Conservation (phyloP, 495 filamentous ascomycete species). For the Hyaloscypha variabilis region DNA sequence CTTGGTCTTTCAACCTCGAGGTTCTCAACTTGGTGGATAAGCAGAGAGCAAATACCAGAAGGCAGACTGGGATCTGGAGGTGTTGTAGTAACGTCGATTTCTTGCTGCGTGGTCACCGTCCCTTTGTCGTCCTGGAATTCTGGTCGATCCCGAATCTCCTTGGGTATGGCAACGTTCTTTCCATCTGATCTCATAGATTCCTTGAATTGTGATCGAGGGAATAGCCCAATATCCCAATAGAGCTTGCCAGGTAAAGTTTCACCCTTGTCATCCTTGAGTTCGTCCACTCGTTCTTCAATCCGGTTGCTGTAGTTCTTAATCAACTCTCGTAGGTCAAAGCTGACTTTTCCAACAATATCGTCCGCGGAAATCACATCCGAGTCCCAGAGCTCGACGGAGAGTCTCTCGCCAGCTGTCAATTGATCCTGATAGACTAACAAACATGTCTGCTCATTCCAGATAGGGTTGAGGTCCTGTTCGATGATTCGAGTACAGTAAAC, state of each 20-base stretch:
- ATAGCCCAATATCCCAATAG: constrained; percentile 75
- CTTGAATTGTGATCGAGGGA: constrained; percentile 65
- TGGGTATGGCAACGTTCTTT: constrained; percentile 60
- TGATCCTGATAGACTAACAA: constrained; percentile 67
- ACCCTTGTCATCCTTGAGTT: constrained; percentile 64
- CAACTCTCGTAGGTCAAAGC: constrained; percentile 72
- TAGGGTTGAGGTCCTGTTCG: constrained; percentile 69
- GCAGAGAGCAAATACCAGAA: constrained; percentile 62
- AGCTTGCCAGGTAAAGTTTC: constrained; percentile 71
- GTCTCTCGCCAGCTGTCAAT: constrained; percentile 69
- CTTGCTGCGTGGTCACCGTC: constrained; percentile 54
- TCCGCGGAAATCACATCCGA: constrained; percentile 68
- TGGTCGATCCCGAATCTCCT: constrained; percentile 56
- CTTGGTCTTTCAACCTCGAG: constrained; percentile 66
- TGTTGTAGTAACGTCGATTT: constrained; percentile 67
- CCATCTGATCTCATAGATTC: constrained; percentile 66
- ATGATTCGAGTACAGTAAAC: constrained; percentile 78
- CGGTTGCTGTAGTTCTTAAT: constrained; percentile 71
- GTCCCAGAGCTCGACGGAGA: constrained; percentile 74
- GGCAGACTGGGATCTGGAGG: constrained; percentile 74
- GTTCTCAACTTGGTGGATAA: constrained; percentile 73
- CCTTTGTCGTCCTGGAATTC: constrained; percentile 70
- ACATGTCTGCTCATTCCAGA: constrained; percentile 73
- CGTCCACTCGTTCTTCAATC: constrained; percentile 68
- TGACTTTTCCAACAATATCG: constrained; percentile 72